Base-by-base conservation (phyloP, 228 moss, liverwort and hornwort species). In the Sphagnum fallax region DNA sequence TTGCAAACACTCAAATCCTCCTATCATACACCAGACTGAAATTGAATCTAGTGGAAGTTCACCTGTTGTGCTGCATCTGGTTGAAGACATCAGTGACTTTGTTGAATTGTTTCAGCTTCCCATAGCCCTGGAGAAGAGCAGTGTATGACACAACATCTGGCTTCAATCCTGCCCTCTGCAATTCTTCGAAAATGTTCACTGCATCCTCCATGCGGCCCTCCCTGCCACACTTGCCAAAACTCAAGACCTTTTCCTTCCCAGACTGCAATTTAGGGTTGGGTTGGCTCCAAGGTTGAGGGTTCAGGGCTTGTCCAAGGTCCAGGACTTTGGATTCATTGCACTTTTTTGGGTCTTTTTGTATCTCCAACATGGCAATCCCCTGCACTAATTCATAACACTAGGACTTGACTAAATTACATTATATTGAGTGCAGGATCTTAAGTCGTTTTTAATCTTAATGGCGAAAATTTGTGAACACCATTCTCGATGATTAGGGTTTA, bases 121-220 rank as follows among this genome's bases (percentile, higher is more conserved):
- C 87, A 72, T 81, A 87, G 32, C 87, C 87, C 65, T 81, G 84
- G 48, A 87, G 81, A 48, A 87, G 87, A 8, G 79, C 64, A 47
- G 83, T 87, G 32, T 87, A 87, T 16, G 87, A 87, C 53, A 83
- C 79, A 52, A 82, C 68, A 59, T 87, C 84, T 1, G 87, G 87
- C 67, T 66, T 84, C 63, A 83, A 66, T 53, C 84, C 81, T 58
- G 84, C 67, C 67, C 74, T 71, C 71, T 79, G 77, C 74, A 82
- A 81, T 52, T 73, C 75, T 65, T 77, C 82, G 15, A 81, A 87
- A 8, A 84, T 48, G 16, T 71, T 48, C 87, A 87, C 79, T 50
- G 87, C 87, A 63, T 87, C 84, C 48, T 67, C 72, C 87, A 87
- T 87, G 64, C 87, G 81, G 16, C 84, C 87, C 14, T 87, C 87